phyloP scores from a whole-genome alignment of 768 basidiomycete species.

The Dacryopinax primogenitus region DNA sequence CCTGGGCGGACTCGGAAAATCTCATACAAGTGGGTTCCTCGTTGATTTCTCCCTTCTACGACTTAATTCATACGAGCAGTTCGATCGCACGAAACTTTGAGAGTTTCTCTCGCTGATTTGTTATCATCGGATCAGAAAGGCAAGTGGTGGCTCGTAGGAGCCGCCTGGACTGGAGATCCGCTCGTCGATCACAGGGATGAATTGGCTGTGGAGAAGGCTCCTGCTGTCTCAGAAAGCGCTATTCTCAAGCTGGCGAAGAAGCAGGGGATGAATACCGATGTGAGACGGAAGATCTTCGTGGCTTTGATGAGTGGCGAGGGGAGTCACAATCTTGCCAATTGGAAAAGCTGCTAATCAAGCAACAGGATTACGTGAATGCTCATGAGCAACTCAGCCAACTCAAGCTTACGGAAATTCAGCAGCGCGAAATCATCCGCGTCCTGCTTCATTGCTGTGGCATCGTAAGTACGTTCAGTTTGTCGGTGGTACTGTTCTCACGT shows the following conservation, averaged over 20 bases:
- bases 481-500: neutral
- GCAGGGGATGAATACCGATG: constrained; percentile 98
- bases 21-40: constrained; percentile 35
- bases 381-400: constrained; percentile 79
- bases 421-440: constrained; percentile 89
- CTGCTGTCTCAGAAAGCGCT: constrained; percentile 23
- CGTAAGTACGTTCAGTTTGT: constrained; percentile 34
- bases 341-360: neutral
- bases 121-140: constrained; percentile 72
- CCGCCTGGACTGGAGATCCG: constrained; percentile 90
- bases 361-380: constrained; percentile 89
- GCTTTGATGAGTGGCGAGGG: constrained; percentile 94
- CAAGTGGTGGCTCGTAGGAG: constrained; percentile 98
- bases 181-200: constrained; percentile 47
- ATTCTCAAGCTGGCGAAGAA: constrained; percentile 63
- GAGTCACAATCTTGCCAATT: constrained; percentile 22
- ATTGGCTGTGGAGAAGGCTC: constrained; percentile 23
- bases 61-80: constrained; percentile 35
- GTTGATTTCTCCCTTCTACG: neutral
- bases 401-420: constrained; percentile 75
- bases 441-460: constrained; percentile 85
- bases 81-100: constrained; percentile 69
- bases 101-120: constrained; percentile 74
- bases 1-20: constrained; percentile 60
- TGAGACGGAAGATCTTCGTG: constrained; percentile 79